Conservation (phyloP, 1,139 yeast species). For the Candida buenavistaensis region DNA sequence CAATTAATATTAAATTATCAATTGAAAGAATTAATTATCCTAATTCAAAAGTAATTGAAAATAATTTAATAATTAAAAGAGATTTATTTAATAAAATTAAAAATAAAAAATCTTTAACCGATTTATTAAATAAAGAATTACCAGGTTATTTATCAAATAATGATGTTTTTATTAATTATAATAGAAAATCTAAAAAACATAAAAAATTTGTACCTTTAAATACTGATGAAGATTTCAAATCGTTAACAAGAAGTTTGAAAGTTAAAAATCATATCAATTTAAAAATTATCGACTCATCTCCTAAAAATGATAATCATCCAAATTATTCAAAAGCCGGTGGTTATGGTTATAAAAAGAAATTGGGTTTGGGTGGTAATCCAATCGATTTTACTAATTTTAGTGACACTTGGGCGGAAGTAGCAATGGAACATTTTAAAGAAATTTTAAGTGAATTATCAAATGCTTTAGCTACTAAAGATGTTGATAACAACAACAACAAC, state of each 20-base stretch:
- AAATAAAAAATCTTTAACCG: slow-evolving; percentile 18
- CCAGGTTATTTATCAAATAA: slow-evolving; percentile 6
- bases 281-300: slow-evolving; percentile 23
- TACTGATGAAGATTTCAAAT: slow-evolving; percentile 41
- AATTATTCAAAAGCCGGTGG: not conserved
- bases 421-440: slow-evolving; percentile 25
- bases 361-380: slow-evolving; percentile 7
- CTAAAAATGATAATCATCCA: slow-evolving; percentile 8
- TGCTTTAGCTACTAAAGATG: slow-evolving; percentile 6
- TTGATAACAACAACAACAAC: slow-evolving; percentile 1
- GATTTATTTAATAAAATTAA: slow-evolving; percentile 14
- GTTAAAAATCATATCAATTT: slow-evolving; percentile 43
- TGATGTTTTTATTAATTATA: slow-evolving; percentile 13
- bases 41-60: too few species aligned
- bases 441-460: slow-evolving; percentile 15
- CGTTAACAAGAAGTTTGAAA: slow-evolving; percentile 45
- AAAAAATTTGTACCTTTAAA: slow-evolving; percentile 43
- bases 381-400: slow-evolving; percentile 24
- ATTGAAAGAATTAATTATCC: slow-evolving; percentile 9
- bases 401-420: slow-evolving; percentile 25
- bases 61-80: too few species aligned
- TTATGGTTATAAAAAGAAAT: slow-evolving; percentile 12
- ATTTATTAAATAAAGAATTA: slow-evolving; percentile 13
- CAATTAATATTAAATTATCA: slow-evolving; percentile 15
- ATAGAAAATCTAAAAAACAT: slow-evolving; percentile 45